Evolutionary conservation across 495 filamentous ascomycete genomes (phyloP).

Genomic region (Podospora anserina): DNA sequence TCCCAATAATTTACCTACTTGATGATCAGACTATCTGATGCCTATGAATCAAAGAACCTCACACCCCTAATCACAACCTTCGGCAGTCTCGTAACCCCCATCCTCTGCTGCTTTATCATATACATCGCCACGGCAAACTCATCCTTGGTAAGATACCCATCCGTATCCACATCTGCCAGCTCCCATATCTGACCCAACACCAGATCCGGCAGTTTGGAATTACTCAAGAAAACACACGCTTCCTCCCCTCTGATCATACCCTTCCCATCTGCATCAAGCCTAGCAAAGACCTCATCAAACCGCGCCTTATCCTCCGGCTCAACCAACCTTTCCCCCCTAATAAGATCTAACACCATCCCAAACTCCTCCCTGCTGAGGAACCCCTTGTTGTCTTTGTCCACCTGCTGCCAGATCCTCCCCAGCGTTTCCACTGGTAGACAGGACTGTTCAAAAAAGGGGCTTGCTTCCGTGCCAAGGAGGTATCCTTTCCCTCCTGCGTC

Average conservation of each 20-base stretch:
- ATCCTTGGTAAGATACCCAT: not conserved
- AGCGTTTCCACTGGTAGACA: not conserved
- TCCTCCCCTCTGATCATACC: not conserved
- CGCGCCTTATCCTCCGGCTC: not conserved
- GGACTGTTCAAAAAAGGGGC: not conserved
- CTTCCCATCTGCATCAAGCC: not conserved
- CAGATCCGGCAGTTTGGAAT: not conserved
- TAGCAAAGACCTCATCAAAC: not conserved
- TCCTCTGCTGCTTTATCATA: not conserved
- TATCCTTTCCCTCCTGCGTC: not conserved
- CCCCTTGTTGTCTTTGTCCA: not conserved
- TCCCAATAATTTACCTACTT: too few relatives aligned
- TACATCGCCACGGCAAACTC: not conserved
- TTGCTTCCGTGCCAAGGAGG: not conserved
- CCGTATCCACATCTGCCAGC: not conserved
- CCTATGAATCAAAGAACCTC: not conserved
- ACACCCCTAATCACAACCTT: not conserved
- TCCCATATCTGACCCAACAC: not conserved
- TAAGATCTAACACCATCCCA: not conserved
- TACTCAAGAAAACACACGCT: not conserved
- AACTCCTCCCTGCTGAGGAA: not conserved
- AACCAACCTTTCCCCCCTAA: not conserved
- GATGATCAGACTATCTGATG: not conserved
- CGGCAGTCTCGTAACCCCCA: not conserved
- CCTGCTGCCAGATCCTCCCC: conserved; percentile 2